Conservation (phyloP, 208 protist genomes). For the Trypanosoma lewisi region DNA sequence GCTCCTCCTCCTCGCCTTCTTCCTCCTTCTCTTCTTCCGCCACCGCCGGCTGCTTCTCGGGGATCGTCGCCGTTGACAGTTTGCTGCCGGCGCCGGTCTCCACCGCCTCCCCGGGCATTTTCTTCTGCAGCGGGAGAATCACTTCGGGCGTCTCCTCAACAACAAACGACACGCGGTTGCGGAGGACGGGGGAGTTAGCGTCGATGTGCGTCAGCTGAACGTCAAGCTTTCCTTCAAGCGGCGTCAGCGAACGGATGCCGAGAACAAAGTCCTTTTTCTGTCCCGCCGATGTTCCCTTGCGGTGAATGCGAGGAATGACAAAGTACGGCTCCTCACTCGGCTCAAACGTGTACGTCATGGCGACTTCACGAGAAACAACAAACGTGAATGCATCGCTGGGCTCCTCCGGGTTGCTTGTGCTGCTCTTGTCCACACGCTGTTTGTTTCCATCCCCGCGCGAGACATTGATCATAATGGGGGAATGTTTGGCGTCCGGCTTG, state of each 20-base stretch:
- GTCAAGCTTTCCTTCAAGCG: slow-evolving; percentile 29
- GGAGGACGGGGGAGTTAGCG: slow-evolving; percentile 22
- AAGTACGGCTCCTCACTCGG: slow-evolving; percentile 42
- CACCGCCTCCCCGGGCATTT: slow-evolving; percentile 8
- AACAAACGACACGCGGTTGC: slow-evolving; percentile 26
- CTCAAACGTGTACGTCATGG: slow-evolving; percentile 53
- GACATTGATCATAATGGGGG: slow-evolving; percentile 60
- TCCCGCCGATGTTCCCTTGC: slow-evolving; percentile 12
- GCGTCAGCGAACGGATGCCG: slow-evolving; percentile 32
- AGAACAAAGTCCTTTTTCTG: slow-evolving; percentile 37
- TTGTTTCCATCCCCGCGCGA: slow-evolving; percentile 20
- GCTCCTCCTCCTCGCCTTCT: background rate
- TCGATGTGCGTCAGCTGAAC: slow-evolving; percentile 35
- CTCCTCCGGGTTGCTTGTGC: slow-evolving; percentile 37
- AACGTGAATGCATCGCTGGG: slow-evolving; percentile 39
- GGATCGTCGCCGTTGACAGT: slow-evolving; percentile 1
- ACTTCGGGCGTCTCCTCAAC: slow-evolving; percentile 10
- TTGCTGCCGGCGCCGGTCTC: slow-evolving; percentile 6
- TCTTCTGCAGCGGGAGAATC: slow-evolving; percentile 10
- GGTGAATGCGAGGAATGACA: slow-evolving; percentile 53
- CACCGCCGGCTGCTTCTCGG: background rate
- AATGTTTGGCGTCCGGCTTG: slow-evolving; percentile 28
- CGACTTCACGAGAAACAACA: slow-evolving; percentile 43
- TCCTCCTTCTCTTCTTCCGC: background rate
- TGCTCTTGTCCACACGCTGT: slow-evolving; percentile 21